Base-by-base conservation (phyloP, 139 green algal genomes). In the Zygnema circumcarinatum region DNA sequence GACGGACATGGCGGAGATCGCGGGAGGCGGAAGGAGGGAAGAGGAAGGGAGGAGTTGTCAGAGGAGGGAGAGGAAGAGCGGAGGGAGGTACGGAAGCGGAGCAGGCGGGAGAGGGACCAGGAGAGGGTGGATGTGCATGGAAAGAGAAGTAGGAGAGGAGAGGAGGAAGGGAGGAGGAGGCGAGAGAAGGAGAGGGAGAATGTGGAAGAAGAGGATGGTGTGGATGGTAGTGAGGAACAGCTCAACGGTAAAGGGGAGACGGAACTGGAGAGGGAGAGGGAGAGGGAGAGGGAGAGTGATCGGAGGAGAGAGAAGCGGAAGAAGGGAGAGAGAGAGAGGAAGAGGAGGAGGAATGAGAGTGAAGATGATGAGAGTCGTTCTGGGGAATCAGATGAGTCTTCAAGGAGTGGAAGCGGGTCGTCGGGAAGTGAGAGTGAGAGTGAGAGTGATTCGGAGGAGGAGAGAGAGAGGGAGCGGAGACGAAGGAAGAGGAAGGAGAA, bases 121-220 rank as follows among this genome's bases (percentile, higher is more conserved):
- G 7, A 62, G 7, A 62, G 47, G 47, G 47, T 25, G n/a, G 38
- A 84, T 84, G 76, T 31, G n/a, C 22, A 86, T 89, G 41, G 40
- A 20, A 52, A 16, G 36, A 75, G n/a, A 68, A 36, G 3, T 54
- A 76, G 16, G 38, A 35, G 2, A 38, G 39, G 38, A 33, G 38
- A 29, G 67, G 39, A 22, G 74, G 33, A 42, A 67, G 33, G 2
- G 31, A 82, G 76, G 38, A 84, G 16, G 7, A 20, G 16, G 35
- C 7, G 36, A 11, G 16, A 16, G 36, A 78, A 78, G 69, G 69
- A 78, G 69, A 78, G 69, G 35, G 69, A 78, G 16, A 78, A 16
- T 38, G 16, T 52, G 69, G 69, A 78, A 16, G 69, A 78, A 38
- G 16, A 7, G 7, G 69, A 20, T 41, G 69, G 32, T 32, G 38